Evolutionary conservation across 768 basidiomycete species (phyloP), one percentile per base, ranked within the genome.

Genomic region (Mycena vulgaris): DNA sequence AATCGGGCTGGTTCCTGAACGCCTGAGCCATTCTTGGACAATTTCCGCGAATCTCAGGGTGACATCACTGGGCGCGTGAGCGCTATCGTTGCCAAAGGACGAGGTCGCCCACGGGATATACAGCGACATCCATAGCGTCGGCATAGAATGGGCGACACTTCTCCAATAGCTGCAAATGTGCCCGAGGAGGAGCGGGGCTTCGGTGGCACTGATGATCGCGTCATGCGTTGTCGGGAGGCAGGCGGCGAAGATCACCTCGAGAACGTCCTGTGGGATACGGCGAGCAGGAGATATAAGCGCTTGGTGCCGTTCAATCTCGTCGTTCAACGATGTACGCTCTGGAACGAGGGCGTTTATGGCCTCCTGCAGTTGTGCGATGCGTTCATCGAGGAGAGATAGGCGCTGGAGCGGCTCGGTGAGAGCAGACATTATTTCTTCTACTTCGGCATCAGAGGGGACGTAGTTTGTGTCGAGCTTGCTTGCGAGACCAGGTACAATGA

Each of bases 141-240:
- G 52, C 14, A 51, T 55, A 2, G 48, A 42, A 25, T 31, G 27
- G 16, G 53, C n/a, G 8, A 65, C 16, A 10, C 25, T 30, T 31
- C 52, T 23, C 63, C 63, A 65, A 31, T 31, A 33, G 25, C 63
- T 53, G 53, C 63, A 65, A 19, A 65, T 31, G 19, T 39, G 63
- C 2, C 49, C 51, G 19, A 65, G 52, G 13, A 65, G 42, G 17
- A 65, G 11, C 25, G 52, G 63, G 3, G 51, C 63, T 37, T 65
- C 51, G 2, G 17, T 4, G 6, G 49, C 63, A 21, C n/a, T 31
- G 33, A 65, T 42, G 21, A 53, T n/a, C 17, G 33, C 33, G 21
- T 65, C 31, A 5, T 53, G 31, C 27, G 6, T 23, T 6, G n/a
- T 25, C 27, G 63, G 64, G 19, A 66, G 55, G 45, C 64, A 66